Conservation (phyloP, 2,329 filamentous ascomycete species). For the Epichloe sylvatica region DNA sequence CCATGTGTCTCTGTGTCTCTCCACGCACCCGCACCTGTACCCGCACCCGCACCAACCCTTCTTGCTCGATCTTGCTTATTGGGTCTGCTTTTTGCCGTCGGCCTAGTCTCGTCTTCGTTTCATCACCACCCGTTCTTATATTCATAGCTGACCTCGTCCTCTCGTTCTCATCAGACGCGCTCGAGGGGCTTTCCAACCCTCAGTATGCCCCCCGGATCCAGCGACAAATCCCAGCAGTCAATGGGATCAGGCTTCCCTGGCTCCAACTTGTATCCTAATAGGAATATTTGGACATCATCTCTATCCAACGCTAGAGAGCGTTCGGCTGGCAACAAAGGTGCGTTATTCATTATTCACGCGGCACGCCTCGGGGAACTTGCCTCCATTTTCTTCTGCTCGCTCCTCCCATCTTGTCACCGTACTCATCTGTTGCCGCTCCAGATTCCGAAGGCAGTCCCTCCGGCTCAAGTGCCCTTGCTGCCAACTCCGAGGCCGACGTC, state of each 20-base stretch:
- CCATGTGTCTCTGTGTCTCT: neutral
- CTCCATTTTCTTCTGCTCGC: neutral
- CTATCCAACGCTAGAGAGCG: constrained; percentile 27
- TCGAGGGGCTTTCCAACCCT: constrained; percentile 25
- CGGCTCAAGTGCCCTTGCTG: constrained; percentile 55
- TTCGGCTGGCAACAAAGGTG: constrained; percentile 34
- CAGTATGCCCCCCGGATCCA: constrained; percentile 21
- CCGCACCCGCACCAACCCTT: neutral
- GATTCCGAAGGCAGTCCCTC: constrained; percentile 33
- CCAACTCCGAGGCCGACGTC: constrained; percentile 53
- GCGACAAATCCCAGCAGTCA: constrained; percentile 18
- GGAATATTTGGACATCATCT: constrained; percentile 27
- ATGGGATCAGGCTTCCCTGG: constrained; percentile 26
- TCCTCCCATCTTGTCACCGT: constrained; percentile 6
- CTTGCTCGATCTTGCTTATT: constrained; percentile 1
- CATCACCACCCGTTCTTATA: constrained; percentile 5
- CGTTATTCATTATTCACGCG: constrained; percentile 9
- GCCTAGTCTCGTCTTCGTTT: constrained; percentile 2
- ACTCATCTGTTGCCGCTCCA: constrained; percentile 5
- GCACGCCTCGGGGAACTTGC: neutral
- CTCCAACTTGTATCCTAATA: constrained; percentile 22
- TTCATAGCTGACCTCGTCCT: constrained; percentile 10
- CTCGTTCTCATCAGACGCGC: constrained; percentile 17
- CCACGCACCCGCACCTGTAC: constrained; percentile 7
- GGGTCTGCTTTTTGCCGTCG: constrained; percentile 9